A percentile compares a stretch with the other conserved stretches of the same genome.
Evolutionary conservation across 257 asterid genomes (phyloP).

Genomic region (Verbascum thapsus): DNA sequence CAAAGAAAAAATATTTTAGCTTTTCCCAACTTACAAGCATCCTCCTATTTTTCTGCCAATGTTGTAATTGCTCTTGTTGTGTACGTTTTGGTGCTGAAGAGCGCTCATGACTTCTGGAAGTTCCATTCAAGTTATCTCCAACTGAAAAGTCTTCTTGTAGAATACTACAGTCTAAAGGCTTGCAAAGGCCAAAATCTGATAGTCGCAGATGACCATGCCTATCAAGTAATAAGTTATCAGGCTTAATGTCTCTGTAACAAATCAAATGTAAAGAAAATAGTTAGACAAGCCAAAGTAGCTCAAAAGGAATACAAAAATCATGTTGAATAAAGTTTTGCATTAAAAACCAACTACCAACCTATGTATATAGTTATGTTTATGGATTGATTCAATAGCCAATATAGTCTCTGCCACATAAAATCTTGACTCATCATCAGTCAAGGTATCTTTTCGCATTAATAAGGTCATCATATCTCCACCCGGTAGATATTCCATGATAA

Average conservation of each 20-base stretch:
- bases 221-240: conserved; percentile 95
- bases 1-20: conserved; percentile 20
- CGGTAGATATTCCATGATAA: conserved; percentile 93
- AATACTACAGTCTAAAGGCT: conserved; percentile 92
- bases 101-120: conserved; percentile 50
- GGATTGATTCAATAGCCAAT: conserved; percentile 93
- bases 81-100: conserved; percentile 75
- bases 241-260: conserved; percentile 86
- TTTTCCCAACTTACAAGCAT: conserved; percentile 69
- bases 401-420: conserved; percentile 90
- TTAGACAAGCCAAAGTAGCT: conserved; percentile 36
- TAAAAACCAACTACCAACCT: conserved; percentile 60
- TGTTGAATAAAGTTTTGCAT: conserved; percentile 27
- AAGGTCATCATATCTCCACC: conserved; percentile 98
- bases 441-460: conserved; percentile 86
- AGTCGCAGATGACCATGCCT: conserved; percentile 84
- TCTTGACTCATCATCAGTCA: conserved; percentile 82
- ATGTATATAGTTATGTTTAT: conserved; percentile 81
- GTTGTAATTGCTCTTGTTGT: conserved; percentile 94
- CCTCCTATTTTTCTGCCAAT: conserved; percentile 98
- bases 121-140: conserved; percentile 51
- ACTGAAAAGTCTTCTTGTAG: conserved; percentile 80
- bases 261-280: conserved; percentile 28
- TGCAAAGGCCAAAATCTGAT: conserved; percentile 97
- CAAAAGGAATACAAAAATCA: conserved; percentile 15